Evolutionary conservation across 768 basidiomycete genomes (phyloP), one percentile per base, ranked within the genome.

Genomic region (Lactarius pseudohatsudake): DNA sequence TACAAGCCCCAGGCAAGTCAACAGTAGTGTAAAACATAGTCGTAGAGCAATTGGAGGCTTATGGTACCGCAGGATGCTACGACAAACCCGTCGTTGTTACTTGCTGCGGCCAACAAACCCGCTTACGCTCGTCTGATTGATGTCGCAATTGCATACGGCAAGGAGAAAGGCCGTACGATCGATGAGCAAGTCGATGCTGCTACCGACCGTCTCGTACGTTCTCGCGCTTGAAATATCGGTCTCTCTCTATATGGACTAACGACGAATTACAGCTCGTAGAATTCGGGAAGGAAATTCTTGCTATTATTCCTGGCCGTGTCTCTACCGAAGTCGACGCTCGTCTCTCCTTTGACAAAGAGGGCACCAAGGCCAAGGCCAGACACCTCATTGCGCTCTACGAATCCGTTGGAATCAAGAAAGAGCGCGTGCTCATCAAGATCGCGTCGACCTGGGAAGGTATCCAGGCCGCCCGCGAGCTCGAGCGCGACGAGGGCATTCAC

Each of bases 391-490:
- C 87, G 43, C 88, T 98, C 67, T 99, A 99, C 83, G 85, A 95
- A 41, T 92, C 91, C n/a, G 76, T 95, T 70, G 97, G 97, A 70
- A 87, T 99, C 81, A 81, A 86, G 76, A 93, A 91, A 81, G 95
- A 98, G 53, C 93, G 97, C 69, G 82, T 99, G 69, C 83, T 99
- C 72, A 98, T 99, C 87, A 99, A 99, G 84, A 98, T 99, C 75
- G 97, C 96, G 36, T 96, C 97, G 47, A 96, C 96, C 57, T 99
- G 94, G 92, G 97, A 98, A 80, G 97, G 97, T 79, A 99, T 99
- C 81, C 96, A 99, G 79, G 97, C 97, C 66, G 97, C 97, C 43
- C 88, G 94, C 69, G 90, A 96, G 79, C 89, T 99, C 71, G 97
- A 99, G 83, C 78, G 84, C 68, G 91, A 96, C 72, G 88, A 97